Conservation (phyloP, 2,329 filamentous ascomycete species). For the Colletotrichum musae region DNA sequence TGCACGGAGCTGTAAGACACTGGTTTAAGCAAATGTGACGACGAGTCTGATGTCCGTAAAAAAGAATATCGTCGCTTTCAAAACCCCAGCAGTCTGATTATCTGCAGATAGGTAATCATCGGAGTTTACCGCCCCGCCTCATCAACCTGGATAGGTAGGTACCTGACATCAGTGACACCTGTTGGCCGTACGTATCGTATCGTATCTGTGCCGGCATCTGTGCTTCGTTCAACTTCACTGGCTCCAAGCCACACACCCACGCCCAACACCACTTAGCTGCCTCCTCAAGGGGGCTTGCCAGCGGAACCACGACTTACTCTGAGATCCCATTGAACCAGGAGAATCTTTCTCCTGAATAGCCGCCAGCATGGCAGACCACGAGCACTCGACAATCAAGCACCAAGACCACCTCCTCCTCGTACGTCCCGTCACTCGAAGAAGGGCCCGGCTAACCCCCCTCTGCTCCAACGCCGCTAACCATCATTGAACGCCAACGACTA, state of each 20-base stretch:
- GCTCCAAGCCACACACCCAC: conserved; percentile 22
- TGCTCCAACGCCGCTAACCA: conserved; percentile 12
- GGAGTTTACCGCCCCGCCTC: conserved; percentile 33
- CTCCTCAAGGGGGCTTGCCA: not conserved
- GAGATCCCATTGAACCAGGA: not conserved
- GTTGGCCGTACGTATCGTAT: conserved; percentile 14
- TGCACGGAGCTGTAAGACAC: no score
- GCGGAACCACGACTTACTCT: not conserved
- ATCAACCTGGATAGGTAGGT: conserved; percentile 15
- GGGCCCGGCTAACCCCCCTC: not conserved
- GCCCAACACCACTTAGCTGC: not conserved
- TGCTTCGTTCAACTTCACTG: conserved; percentile 32
- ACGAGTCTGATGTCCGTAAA: no score
- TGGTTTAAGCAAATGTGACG: no score
- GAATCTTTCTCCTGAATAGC: not conserved
- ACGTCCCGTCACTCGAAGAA: conserved; percentile 42
- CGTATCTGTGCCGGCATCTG: conserved; percentile 11
- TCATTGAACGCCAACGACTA: not conserved
- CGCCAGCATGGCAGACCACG: conserved; percentile 69
- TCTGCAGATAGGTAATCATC: not conserved
- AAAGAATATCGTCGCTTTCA: no score
- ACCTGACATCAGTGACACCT: conserved; percentile 20
- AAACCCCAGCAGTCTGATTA: no score
- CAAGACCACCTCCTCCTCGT: conserved; percentile 83
- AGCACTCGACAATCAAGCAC: conserved; percentile 79